Conservation (phyloP, 2,329 filamentous ascomycete genomes). For the Talaromyces rugulosus region DNA sequence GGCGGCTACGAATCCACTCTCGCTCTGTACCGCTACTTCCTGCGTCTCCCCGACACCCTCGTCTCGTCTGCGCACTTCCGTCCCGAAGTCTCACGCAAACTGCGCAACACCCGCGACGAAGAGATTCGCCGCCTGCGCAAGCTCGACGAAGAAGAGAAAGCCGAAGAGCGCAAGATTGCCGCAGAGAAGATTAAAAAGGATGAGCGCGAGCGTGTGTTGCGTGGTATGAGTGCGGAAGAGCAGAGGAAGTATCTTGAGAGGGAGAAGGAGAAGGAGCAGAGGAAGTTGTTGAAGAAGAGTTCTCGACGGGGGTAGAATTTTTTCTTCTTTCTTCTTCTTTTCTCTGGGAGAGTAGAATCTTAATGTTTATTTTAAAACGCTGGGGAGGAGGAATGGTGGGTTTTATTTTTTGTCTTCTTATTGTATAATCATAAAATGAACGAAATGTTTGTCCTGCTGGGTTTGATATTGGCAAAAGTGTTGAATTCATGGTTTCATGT, state of each 20-base stretch:
- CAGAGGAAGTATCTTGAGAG: constrained; percentile 82
- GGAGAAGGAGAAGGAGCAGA: constrained; percentile 69
- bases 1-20: constrained; percentile 62
- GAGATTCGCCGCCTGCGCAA: constrained; percentile 76
- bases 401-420: background rate
- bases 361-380: background rate
- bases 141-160: constrained; percentile 66
- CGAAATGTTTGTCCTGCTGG: background rate
- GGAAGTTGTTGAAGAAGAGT: constrained; percentile 58
- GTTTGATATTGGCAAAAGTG: background rate
- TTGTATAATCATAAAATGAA: background rate
- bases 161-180: constrained; percentile 53
- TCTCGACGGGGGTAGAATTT: constrained; percentile 9
- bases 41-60: constrained; percentile 79
- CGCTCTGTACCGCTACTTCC: constrained; percentile 74
- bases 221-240: constrained; percentile 71
- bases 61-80: constrained; percentile 78
- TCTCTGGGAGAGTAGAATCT: background rate
- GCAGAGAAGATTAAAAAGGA: constrained; percentile 69
- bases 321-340: background rate
- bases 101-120: constrained; percentile 74
- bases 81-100: constrained; percentile 80
- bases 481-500: background rate
- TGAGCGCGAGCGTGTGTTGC: constrained; percentile 80
- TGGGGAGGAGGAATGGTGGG: background rate